A percentile compares a stretch with the other conserved stretches of the same genome.
These are phyloP conservation scores for Epichloe sylvatica DNA, from an alignment of 2,329 filamentous ascomycete genomes.

Conservation along the genomic window DNA sequence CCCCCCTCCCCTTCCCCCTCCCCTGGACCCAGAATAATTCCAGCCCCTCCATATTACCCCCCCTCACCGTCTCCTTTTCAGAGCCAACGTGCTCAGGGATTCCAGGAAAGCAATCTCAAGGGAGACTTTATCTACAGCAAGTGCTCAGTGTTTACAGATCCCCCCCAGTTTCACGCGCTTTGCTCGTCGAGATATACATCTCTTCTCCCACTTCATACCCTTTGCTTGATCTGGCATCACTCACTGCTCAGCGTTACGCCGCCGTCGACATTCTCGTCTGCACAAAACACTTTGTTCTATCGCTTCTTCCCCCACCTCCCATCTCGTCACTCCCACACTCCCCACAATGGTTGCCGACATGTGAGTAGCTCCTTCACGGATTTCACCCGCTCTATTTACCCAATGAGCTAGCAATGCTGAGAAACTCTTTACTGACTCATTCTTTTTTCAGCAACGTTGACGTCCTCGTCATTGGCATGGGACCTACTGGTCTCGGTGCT, in stretches of 20 bases:
- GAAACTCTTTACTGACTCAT: constrained; percentile 7
- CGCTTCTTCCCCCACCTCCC: too few species aligned
- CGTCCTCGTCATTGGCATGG: constrained; percentile 94
- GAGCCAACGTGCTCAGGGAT: constrained; percentile 3
- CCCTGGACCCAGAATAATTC: constrained; percentile 23
- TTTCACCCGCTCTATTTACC: constrained; percentile 1
- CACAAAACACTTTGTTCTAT: neutral
- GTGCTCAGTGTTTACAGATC: constrained; percentile 13
- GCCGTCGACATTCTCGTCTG: constrained; percentile 2
- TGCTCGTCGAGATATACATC: constrained; percentile 7
- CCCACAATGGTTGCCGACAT: constrained; percentile 27
- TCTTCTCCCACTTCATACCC: neutral
- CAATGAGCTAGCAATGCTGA: neutral
- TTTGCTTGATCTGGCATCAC: constrained; percentile 3
- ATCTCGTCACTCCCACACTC: constrained; percentile 9
- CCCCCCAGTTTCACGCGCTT: constrained; percentile 10
- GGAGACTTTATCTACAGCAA: constrained; percentile 15
- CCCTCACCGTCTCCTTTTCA: constrained; percentile 16
- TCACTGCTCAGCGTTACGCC: constrained; percentile 5
- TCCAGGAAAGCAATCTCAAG: constrained; percentile 1
- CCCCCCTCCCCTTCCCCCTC: neutral
- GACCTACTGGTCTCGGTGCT: constrained; percentile 92
- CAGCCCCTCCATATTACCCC: constrained; percentile 22
- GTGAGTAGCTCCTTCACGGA: constrained; percentile 16
- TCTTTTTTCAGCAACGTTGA: constrained; percentile 64